Evolutionary conservation across 108 stramenopile genomes (phyloP).

Genomic region (Asterionellopsis glacialis): DNA sequence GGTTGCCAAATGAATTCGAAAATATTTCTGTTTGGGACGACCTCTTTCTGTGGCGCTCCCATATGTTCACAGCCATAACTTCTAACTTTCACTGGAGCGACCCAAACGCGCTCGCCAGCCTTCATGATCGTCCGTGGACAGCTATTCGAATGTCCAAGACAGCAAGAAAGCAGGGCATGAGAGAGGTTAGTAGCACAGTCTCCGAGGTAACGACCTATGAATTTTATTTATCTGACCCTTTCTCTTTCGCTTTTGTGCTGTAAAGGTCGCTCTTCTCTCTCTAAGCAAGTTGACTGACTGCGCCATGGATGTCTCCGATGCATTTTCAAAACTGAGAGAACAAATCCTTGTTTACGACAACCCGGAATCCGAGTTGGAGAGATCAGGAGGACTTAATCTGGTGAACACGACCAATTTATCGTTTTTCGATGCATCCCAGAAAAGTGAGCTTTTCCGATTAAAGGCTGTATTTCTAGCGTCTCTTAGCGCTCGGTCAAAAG

Average conservation of each 20-base stretch:
- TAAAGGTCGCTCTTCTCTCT: constrained; percentile 44
- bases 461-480: constrained; percentile 80
- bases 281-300: constrained; percentile 54
- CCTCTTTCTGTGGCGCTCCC: constrained; percentile 80
- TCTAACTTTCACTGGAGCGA: constrained; percentile 81
- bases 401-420: constrained; percentile 93
- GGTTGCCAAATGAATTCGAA: constrained; percentile 90
- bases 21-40: constrained; percentile 86
- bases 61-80: constrained; percentile 80
- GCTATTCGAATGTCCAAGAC: constrained; percentile 77
- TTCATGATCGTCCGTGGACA: constrained; percentile 94
- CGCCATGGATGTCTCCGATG: constrained; percentile 86
- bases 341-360: constrained; percentile 80
- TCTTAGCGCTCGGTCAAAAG: constrained; percentile 67
- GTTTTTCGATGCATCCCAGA: constrained; percentile 84
- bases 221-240: neutral
- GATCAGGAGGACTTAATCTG: constrained; percentile 86
- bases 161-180: constrained; percentile 85
- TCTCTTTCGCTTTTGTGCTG: neutral
- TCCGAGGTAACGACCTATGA: neutral
- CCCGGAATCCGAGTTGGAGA: constrained; percentile 50
- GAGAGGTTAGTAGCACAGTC: constrained; percentile 33
- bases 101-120: constrained; percentile 68
- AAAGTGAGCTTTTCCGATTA: constrained; percentile 88
- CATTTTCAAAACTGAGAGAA: constrained; percentile 89